Base-by-base conservation (phyloP, 257 asterid species). In the Solanum chiquidenum region DNA sequence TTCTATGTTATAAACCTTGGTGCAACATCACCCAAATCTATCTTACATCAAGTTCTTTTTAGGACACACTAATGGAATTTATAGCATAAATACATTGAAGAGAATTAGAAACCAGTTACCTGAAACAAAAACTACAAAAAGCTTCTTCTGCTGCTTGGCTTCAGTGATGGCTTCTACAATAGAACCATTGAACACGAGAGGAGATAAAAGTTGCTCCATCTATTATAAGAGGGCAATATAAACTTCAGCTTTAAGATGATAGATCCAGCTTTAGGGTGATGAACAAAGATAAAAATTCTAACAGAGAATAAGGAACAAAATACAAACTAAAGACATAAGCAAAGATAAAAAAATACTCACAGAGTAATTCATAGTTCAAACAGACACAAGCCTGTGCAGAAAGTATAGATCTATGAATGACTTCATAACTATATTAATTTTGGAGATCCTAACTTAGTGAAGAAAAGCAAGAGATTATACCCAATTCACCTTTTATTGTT, bases 141-240 rank as follows among this genome's bases (percentile, higher is more conserved):
- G 98, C 90, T 97, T 97, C 95, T 95, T 94, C 90, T 95, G 95
- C 80, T 79, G 94, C 83, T 95, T 95, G 60, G 99, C 98, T 93
- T 94, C 96, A 75, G 92, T 73, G 90, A 97, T 92, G 89, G 99
- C 98, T 91, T 95, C 98, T 10, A 71, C 31, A 74, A 95, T 90
- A 79, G 99, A 93, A 89, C 99, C 99, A 92, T 88, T 94, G 91
- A 92, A 95, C 72, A 94, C 90, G 72, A 94, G 98, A 83, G 98
- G 91, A 44, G 95, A 92, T 87, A 97, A 93, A 76, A 95, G 90
- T 72, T 83, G 93, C 85, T 91, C 98, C 99, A 97, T 97, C 99
- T 97, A 89, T 46, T 80, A 80, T 9, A 80, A 80, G 85, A 80
- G 42, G 64, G 33, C 21, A 72, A 87, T 12, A 87, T 31, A 88